Conservation (phyloP, 2,329 filamentous ascomycete species). For the Fusarium beomiforme region DNA sequence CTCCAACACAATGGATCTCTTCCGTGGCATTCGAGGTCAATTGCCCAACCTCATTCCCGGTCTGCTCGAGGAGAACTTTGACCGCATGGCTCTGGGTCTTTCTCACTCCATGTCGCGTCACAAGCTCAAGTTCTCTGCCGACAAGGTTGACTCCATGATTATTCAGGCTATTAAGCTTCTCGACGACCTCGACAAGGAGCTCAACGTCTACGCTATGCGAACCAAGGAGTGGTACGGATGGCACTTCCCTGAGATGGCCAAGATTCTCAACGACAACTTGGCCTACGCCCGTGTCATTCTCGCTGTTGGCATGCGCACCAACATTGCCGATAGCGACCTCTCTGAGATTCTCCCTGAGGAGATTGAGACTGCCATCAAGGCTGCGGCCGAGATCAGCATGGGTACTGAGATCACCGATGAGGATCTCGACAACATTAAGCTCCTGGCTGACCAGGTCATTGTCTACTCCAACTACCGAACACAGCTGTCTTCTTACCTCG, state of each 20-base stretch:
- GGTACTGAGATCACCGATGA: conserved; percentile 95
- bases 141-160: conserved; percentile 99
- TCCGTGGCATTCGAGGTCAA: conserved; percentile 92
- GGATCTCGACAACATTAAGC: conserved; percentile 92
- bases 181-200: conserved; percentile 97
- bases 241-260: conserved; percentile 98
- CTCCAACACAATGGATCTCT: conserved; percentile 75
- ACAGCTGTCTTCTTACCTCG: conserved; percentile 88
- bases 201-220: conserved; percentile 98
- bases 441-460: conserved; percentile 92
- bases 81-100: conserved; percentile 94
- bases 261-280: conserved; percentile 96
- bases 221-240: conserved; percentile 99
- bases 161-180: conserved; percentile 94
- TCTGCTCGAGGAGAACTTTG: conserved; percentile 83
- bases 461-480: conserved; percentile 89
- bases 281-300: conserved; percentile 91
- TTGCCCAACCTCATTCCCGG: conserved; percentile 91
- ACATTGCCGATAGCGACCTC: conserved; percentile 79
- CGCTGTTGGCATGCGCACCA: conserved; percentile 87
- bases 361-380: conserved; percentile 90
- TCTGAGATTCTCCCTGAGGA: conserved; percentile 94
- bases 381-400: conserved; percentile 96
- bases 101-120: conserved; percentile 96
- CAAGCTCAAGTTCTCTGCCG: conserved; percentile 97